These are phyloP conservation scores for Petasospora rhodanensis DNA, from an alignment of 1,139 yeast genomes.

Conservation along the genomic window DNA sequence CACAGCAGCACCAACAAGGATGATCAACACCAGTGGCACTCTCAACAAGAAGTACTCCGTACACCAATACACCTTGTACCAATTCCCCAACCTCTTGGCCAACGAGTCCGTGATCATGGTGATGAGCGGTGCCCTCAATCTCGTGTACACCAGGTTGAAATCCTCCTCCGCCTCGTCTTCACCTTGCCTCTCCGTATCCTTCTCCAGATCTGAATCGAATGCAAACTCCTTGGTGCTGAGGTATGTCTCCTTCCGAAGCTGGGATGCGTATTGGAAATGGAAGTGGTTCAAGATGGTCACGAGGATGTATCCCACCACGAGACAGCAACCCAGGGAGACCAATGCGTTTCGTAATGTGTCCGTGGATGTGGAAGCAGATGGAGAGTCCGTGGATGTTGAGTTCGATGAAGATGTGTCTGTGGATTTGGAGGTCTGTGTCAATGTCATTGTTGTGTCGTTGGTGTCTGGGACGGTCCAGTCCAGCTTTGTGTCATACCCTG, in stretches of 20 bases:
- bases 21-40: slow-evolving; percentile 3
- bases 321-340: slow-evolving; percentile 8
- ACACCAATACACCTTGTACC: slow-evolving; percentile 8
- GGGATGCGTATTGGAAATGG: slow-evolving; percentile 10
- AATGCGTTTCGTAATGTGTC: too few relatives aligned
- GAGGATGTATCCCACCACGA: slow-evolving; percentile 5
- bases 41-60: slow-evolving; percentile 5
- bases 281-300: slow-evolving; percentile 7
- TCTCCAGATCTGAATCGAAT: not conserved
- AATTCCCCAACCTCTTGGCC: not conserved
- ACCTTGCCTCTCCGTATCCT: not conserved
- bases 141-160: slow-evolving; percentile 4
- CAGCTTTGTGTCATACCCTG: too few relatives aligned
- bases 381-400: too few relatives aligned
- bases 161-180: slow-evolving; percentile 2
- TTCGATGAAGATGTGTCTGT: too few relatives aligned
- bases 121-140: slow-evolving; percentile 4
- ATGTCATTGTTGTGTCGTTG: not conserved
- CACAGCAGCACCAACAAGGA: slow-evolving; percentile 3
- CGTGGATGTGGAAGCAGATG: too few relatives aligned
- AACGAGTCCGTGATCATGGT: slow-evolving; percentile 8
- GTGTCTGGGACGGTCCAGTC: too few relatives aligned
- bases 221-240: not conserved
- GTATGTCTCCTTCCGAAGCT: slow-evolving; percentile 4
- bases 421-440: too few relatives aligned